phyloP scores from a whole-genome alignment of 129 eudicot species.

The Centella asiatica region DNA sequence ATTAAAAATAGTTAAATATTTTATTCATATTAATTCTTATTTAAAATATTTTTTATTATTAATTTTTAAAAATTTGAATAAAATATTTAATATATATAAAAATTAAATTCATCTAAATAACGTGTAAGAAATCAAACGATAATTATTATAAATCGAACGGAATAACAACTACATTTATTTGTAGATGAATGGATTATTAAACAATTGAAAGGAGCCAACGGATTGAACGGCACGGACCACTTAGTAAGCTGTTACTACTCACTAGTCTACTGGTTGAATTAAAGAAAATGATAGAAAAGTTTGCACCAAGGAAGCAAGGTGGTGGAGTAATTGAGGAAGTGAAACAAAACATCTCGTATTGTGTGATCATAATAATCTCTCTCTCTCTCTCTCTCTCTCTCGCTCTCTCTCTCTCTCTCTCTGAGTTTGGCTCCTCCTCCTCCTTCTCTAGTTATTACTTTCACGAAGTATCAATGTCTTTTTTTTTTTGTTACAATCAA shows the following conservation, averaged over 20 bases:
- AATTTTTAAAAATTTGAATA: too few relatives aligned
- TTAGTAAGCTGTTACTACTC: background rate
- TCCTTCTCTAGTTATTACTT: background rate
- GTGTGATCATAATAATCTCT: conserved; percentile 20
- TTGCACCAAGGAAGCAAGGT: background rate
- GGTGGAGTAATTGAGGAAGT: background rate
- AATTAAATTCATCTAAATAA: too few relatives aligned
- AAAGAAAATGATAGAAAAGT: too few relatives aligned
- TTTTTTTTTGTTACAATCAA: background rate
- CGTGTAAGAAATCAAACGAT: too few relatives aligned
- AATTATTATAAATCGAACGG: too few relatives aligned
- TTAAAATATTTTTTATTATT: too few relatives aligned
- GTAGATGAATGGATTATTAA: too few relatives aligned
- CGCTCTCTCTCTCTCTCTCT: background rate
- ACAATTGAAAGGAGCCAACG: background rate
- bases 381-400: background rate
- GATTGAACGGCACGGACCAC: conserved; percentile 20
- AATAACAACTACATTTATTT: too few relatives aligned
- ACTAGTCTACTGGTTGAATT: background rate
- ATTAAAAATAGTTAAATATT: too few relatives aligned
- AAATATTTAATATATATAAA: too few relatives aligned
- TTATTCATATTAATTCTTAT: too few relatives aligned
- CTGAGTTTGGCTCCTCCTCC: conserved; percentile 17
- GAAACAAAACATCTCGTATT: conserved; percentile 18
- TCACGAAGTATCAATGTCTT: conserved; percentile 6